Evolutionary conservation across 371 early-diverging fungal genomes (phyloP), one percentile per base, ranked within the genome.

Genomic region (Apophysomyces sp.): DNA sequence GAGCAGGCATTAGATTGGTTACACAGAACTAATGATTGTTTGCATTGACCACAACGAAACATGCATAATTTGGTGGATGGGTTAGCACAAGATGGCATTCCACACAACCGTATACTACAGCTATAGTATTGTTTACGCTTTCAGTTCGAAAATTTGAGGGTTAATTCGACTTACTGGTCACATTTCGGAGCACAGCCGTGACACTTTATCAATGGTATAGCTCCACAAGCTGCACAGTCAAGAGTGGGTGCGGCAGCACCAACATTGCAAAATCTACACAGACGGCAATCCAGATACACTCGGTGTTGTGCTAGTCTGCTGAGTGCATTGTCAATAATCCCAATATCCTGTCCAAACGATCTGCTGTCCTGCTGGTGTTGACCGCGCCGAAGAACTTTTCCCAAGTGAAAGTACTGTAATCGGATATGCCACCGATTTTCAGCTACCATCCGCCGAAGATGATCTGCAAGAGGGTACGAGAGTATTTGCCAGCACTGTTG

Each of bases 291-390:
- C 29, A 70, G 59, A 12, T 57, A 36, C 4, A 70, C 58, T 12
- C 55, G 57, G 11, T 37, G 56, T 2, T 52, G 44, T 4, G 63
- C 66, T 5, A 70, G 55, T 30, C 39, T 55, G n/a, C 59, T 61
- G 37, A 70, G 36, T 1, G 60, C 62, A 21, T 7, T 24, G 51
- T 37, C 40, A 31, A 70, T 70, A 9, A 62, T 40, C 9, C 56
- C 41, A 11, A 70, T 49, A 52, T 70, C 71, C 34, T 62, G 59
- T 18, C 71, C 71, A 37, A 68, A 68, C 4, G 68, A 68, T 37
- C 60, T 27, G 18, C 52, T 49, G 12, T 63, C 61, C 15, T 29
- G 26, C 15, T 59, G 58, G n/a, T 56, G 44, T 8, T 55, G 31
- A n/a, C 68, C 68, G 13, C 68, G 61, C 9, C 63, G 63, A 7